A percentile compares a stretch with the other conserved stretches of the same genome.
These are phyloP conservation scores for Schoenoplectus triqueter DNA, from an alignment of 202 grass and related monocot species.

Conservation along the genomic window DNA sequence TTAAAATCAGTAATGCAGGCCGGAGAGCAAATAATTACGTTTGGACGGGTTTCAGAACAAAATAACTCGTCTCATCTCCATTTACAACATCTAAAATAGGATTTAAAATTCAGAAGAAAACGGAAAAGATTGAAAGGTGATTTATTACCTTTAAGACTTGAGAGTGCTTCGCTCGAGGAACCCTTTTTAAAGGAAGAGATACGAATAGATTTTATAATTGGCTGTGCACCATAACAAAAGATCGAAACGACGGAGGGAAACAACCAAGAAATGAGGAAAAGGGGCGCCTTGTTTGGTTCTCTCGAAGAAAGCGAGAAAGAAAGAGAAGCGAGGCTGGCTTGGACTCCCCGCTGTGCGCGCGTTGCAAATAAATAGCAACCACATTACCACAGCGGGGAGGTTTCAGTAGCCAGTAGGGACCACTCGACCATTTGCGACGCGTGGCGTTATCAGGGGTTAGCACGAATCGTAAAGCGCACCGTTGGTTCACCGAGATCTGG, in stretches of 20 bases:
- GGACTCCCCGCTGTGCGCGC: background rate
- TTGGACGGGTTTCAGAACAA: background rate
- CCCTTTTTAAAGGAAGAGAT: conserved; percentile 16
- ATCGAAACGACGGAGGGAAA: background rate
- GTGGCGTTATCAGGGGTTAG: background rate
- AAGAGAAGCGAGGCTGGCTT: background rate
- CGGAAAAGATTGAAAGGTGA: conserved; percentile 37
- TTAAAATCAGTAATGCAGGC: conserved; percentile 2
- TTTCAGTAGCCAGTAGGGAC: conserved; percentile 8
- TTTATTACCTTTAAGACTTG: conserved; percentile 40
- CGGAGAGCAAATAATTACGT: conserved; percentile 20
- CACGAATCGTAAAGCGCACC: background rate
- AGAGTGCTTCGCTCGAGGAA: background rate
- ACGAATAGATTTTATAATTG: background rate
- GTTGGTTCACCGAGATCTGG: background rate
- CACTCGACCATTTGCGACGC: background rate
- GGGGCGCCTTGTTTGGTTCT: background rate
- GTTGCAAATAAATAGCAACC: conserved; percentile 26
- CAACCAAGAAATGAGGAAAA: background rate
- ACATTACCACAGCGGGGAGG: background rate
- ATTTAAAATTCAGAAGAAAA: background rate
- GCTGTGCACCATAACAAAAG: conserved; percentile 11
- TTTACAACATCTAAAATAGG: background rate
- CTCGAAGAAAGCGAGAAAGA: background rate
- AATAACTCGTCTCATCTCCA: background rate